Base-by-base conservation (phyloP, 148 eudicot species). In the Dysphania ambrosioides region DNA sequence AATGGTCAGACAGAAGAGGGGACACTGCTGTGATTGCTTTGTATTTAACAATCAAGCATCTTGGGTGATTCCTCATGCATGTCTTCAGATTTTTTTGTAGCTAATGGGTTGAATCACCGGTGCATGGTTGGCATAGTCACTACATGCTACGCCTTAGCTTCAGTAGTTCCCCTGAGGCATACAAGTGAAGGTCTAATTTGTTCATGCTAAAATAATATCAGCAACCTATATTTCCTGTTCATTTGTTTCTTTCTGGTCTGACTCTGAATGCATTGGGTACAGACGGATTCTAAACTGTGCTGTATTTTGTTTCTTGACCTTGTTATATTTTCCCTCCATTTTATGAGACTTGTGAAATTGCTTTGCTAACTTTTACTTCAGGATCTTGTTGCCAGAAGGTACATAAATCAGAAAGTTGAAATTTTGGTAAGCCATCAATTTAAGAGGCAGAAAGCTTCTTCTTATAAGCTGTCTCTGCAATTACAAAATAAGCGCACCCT, bases 321-420 rank as follows among this genome's bases (percentile, higher is more conserved):
- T 5, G 4, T 21, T 4, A 31, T 1, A 32, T 19, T 34, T 8
- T 21, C 36, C 42, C 1, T 21, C 24, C 9, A 60, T 27, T 10
- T 60, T 0, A 3, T 32, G 19, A 32, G 5, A 64, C 34, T 19
- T 64, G 26, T 21, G n/a, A 66, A 18, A 61, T 29, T 51, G 31
- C 8, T 44, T 68, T 74, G 42, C 44, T 3, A 57, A 51, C 35
- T 16, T 35, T 30, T 71, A n/a, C 70, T 74, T 58, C 72, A 93
- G 98, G 98, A 93, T 87, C 83, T 81, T 68, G 87, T 79, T 77
- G 91, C 95, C 24, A 82, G 87, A 75, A 79, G 82, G 73, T 85
- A 78, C 83, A 86, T 93, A 64, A 80, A 75, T 80, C 98, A 93
- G 82, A 83, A 83, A 81, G 93, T 93, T 88, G 91, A 93, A 91